phyloP scores from a whole-genome alignment of 2,329 filamentous ascomycete genomes.

The Neopestalotiopsis sp. region DNA sequence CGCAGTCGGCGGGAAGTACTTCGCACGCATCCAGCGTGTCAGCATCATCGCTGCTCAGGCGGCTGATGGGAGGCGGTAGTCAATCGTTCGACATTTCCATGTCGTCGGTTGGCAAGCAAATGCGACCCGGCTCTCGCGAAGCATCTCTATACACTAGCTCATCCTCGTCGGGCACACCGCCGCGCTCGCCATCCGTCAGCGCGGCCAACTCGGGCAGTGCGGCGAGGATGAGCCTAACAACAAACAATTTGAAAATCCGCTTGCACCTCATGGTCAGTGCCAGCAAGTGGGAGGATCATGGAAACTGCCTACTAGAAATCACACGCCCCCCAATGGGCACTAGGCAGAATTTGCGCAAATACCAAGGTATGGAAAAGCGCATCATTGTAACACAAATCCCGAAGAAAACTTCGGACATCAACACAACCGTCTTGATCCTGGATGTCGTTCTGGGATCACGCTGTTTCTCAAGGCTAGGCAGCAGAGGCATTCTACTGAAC shows the following conservation, averaged over 20 bases:
- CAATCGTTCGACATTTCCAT: conserved; percentile 81
- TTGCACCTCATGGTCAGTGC: conserved; percentile 80
- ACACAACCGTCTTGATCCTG: conserved; percentile 47
- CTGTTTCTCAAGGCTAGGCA: conserved; percentile 83
- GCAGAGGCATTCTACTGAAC: conserved; percentile 85
- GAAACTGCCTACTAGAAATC: conserved; percentile 83
- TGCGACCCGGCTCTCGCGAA: conserved; percentile 57
- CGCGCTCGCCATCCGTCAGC: conserved; percentile 64
- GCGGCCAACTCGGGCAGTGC: conserved; percentile 52
- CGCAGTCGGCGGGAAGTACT: conserved; percentile 74
- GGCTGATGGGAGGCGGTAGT: conserved; percentile 74
- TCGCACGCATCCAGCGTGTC: conserved; percentile 65
- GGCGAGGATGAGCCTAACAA: conserved; percentile 63
- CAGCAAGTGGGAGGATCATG: conserved; percentile 90
- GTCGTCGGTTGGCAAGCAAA: conserved; percentile 72
- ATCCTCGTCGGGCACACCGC: conserved; percentile 59
- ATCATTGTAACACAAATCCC: conserved; percentile 79
- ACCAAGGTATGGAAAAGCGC: conserved; percentile 80
- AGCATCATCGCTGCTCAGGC: conserved; percentile 77
- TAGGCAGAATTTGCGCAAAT: conserved; percentile 62
- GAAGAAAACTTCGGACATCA: conserved; percentile 57
- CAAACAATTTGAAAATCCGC: conserved; percentile 83
- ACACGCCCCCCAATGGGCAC: conserved; percentile 72
- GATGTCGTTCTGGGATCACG: conserved; percentile 86
- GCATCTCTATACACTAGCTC: conserved; percentile 68